Base-by-base conservation (phyloP, 2,329 filamentous ascomycete genomes). In the Amauroascus niger region DNA sequence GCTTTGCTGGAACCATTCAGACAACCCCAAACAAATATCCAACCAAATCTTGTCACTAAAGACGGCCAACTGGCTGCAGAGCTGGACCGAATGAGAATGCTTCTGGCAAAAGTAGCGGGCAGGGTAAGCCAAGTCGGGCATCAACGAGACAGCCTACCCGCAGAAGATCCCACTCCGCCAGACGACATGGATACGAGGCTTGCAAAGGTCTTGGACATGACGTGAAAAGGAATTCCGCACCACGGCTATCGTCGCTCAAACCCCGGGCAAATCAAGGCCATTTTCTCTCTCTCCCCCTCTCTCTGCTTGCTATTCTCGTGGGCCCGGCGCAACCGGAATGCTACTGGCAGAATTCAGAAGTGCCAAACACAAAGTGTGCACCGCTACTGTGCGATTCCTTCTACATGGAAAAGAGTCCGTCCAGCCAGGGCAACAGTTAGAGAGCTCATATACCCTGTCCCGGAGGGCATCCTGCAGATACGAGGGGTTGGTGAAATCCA, bases 31-130 rank as follows among this genome's bases (percentile, higher is more conserved):
- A 64, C 70, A 37, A 75, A 72, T 49, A 71, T 80, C 39, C 78
- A 80, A 58, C 76, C 77, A 1, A 80, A 80, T 57, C 65, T 81
- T 22, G 71, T 77, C 30, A 76, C 74, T 32, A 69, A 69, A 49
- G 76, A 79, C 60, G 73, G 74, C 9, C 74, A 76, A 54, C 64
- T 81, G 49, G 68, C 68, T 11, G 65, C 69, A 14, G 77, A 80
- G 60, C 55, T 80, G 54, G 71, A 72, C 47, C 74, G 71, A 61
- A 77, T 74, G 66, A 67, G 72, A 51, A 73, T 74, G 62, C 63
- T 76, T 45, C 64, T 74, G 48, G 72, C 72, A 26, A 66, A 72
- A 39, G 71, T 73, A 24, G 67, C 66, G 20, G 69, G 65, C 26
- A 64, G 68, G 45, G 59, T 74, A 49, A 59, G 60, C 52, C 66